Base-by-base conservation (phyloP, 1,284 basidiomycete genomes). In the Rhizoctonia solani region DNA sequence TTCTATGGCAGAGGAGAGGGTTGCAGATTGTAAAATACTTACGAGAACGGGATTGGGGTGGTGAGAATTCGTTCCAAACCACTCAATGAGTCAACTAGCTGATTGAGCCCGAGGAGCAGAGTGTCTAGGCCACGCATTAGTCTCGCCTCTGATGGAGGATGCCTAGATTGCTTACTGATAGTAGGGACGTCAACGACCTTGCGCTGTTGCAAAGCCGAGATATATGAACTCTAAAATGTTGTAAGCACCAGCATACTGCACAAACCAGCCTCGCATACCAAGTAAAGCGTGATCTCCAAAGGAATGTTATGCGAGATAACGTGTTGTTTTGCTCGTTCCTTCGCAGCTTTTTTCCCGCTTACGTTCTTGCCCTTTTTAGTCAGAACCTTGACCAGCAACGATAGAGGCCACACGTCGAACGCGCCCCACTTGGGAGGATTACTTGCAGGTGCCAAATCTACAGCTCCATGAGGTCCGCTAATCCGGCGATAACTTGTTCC, bases 11-110 rank as follows among this genome's bases (percentile, higher is more conserved):
- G n/a, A n/a, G n/a, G n/a, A n/a, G 41, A 55, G n/a, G 42, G 39
- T 29, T 37, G 37, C 53, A 34, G 6, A 46, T 46, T 19, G n/a
- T 46, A 5, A 14, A 46, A 11, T 16, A 76, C 79, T 70, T 76
- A 90, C 81, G 86, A 89, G 77, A 89, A 91, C 1, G 89, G 90
- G 52, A 92, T 90, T 0, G 89, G 89, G 0, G 88, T 91, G 0
- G 89, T 90, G 13, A 91, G 78, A 70, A 92, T 90, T 47, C 89
- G 80, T 74, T 92, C 89, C 2, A 92, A 79, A 4, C 85, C 85
- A 5, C 87, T 87, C 46, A 92, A 77, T 16, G 86, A 83, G 61
- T 91, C 88, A 2, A 85, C 83, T 46, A 92, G 81, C 70, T 82
- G 80, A 71, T 81, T 82, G 6, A 90, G 74, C 1, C 83, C 73